Evolutionary conservation across 345 rosid genomes (phyloP).

Genomic region (Brassica rapa): DNA sequence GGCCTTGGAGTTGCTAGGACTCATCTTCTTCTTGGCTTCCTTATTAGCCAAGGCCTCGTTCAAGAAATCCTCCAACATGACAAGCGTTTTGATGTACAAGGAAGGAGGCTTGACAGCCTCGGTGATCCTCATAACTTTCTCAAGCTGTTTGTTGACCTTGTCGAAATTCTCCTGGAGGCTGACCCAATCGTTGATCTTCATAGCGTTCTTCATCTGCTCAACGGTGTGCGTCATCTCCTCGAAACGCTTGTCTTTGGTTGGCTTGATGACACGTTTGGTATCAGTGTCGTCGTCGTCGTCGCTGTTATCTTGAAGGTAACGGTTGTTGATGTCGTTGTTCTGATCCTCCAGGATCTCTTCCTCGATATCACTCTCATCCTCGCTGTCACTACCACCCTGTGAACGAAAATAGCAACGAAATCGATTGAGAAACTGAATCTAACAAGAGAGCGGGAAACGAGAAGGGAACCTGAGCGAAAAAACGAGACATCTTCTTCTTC

Average conservation of each 20-base stretch:
- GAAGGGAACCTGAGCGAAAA: constrained; percentile 27
- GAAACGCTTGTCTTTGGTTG: constrained; percentile 86
- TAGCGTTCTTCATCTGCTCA: constrained; percentile 89
- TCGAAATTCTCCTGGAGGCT: constrained; percentile 84
- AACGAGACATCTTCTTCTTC: constrained; percentile 29
- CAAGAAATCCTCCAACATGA: constrained; percentile 87
- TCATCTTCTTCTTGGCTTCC: constrained; percentile 98
- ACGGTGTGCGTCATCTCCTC: constrained; percentile 78
- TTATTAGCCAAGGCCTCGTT: constrained; percentile 81
- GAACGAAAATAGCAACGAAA: not conserved
- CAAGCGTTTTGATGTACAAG: constrained; percentile 77
- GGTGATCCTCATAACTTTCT: constrained; percentile 81
- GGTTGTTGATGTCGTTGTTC: constrained; percentile 42
- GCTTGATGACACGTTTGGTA: constrained; percentile 68
- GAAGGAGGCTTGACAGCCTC: constrained; percentile 74
- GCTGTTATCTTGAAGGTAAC: constrained; percentile 60
- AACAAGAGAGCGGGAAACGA: constrained; percentile 12
- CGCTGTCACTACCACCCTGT: constrained; percentile 71
- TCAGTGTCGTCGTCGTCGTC: constrained; percentile 71
- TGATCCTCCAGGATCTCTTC: constrained; percentile 49
- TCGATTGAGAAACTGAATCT: not conserved
- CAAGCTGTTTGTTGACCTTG: constrained; percentile 90
- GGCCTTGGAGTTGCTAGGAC: constrained; percentile 92
- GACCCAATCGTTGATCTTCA: constrained; percentile 98
- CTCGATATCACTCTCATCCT: constrained; percentile 59